Evolutionary conservation across 208 protist genomes (phyloP), one percentile per base, ranked within the genome.

Genomic region (Trypanosoma avium): DNA sequence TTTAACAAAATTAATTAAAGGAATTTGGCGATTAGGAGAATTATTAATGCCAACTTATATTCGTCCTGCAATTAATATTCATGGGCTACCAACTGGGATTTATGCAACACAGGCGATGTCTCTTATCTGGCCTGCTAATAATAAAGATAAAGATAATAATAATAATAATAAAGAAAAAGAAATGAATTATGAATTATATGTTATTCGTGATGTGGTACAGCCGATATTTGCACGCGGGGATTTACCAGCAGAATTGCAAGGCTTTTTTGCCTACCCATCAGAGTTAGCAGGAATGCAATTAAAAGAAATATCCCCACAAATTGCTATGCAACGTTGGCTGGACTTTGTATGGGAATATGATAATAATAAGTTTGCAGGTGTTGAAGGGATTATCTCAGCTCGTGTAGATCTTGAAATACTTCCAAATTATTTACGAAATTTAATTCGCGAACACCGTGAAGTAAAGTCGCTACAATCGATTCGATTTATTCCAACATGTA

Each of bases 331-430:
- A 69, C 76, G 76, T 35, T 93, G 81, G 79, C 70, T 88, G 15
- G 83, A 93, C 67, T 87, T 95, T 69, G 77, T 86, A 10, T 95
- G 89, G 88, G 81, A 88, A 65, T 90, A 93, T 73, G 80, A 66
- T 13, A 81, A 86, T 17, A 81, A 79, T 45, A 67, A 79, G 43
- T 82, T 82, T 59, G 81, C 77, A 45, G 86, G 62, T n/a, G 67
- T 93, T 6, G 60, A 74, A 50, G 84, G 84, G 33, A 80, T 90
- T 49, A 67, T 95, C 57, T 88, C 83, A 13, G 79, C 84, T 4
- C 71, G 77, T n/a, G 82, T 95, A 10, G 84, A 90, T 42, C 45
- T 70, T 8, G 76, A 85, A 19, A 36, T 62, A 19, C 64, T 95
- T 46, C 89, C 89, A 10, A 48, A 53, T n/a, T 67, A 61, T 3